phyloP scores from a whole-genome alignment of 2,329 filamentous ascomycete species.

The Diaporthe helianthi region DNA sequence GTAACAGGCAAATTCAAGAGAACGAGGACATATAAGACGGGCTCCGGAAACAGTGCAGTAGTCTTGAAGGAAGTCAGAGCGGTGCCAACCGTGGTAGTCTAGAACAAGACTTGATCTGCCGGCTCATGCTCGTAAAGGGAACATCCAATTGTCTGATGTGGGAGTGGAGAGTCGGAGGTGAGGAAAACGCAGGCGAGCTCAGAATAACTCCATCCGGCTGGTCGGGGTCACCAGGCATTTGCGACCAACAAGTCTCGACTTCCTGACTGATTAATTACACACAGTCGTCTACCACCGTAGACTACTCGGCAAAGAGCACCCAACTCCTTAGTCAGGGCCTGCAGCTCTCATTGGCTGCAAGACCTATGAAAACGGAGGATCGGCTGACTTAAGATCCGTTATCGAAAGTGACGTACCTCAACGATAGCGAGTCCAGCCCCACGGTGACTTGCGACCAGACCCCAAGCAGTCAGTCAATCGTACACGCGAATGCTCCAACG shows the following conservation, averaged over 20 bases:
- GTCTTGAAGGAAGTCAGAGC: background rate
- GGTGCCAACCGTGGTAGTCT: slow-evolving; percentile 1
- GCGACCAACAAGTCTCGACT: slow-evolving; percentile 25
- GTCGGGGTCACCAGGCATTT: slow-evolving; percentile 10
- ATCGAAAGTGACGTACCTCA: slow-evolving; percentile 25
- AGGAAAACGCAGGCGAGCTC: slow-evolving; percentile 28
- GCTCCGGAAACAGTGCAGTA: slow-evolving; percentile 4
- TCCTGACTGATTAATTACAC: background rate
- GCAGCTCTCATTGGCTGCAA: slow-evolving; percentile 17
- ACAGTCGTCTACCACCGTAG: background rate
- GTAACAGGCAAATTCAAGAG: slow-evolving; percentile 1
- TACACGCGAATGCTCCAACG: slow-evolving; percentile 13
- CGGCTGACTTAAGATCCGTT: slow-evolving; percentile 25
- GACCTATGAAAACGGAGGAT: slow-evolving; percentile 23
- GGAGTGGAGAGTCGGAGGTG: slow-evolving; percentile 17
- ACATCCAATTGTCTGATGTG: background rate
- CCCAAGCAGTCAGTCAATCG: slow-evolving; percentile 7
- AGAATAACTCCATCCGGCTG: slow-evolving; percentile 24
- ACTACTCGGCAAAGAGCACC: too few species aligned
- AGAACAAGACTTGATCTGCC: slow-evolving; percentile 5
- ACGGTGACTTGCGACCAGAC: slow-evolving; percentile 20
- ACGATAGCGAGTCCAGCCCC: slow-evolving; percentile 22
- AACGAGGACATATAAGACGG: background rate
- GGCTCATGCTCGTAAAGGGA: slow-evolving; percentile 27
- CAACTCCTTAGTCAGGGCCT: background rate